Conservation (phyloP, 352 stramenopile genomes). For the Phytophthora citricola region DNA sequence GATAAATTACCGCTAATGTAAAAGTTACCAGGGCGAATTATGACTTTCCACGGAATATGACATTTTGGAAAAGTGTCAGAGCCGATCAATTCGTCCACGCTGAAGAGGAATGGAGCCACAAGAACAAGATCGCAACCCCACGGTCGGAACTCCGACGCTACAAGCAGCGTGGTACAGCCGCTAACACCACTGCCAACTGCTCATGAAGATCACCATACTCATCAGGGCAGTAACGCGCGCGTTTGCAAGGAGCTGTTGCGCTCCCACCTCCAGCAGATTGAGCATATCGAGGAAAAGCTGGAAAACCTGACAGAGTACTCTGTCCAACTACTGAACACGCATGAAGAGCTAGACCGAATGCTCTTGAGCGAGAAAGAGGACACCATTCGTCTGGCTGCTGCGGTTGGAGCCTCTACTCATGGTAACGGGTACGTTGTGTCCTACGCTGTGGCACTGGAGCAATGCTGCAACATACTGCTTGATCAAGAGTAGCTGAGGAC, state of each 20-base stretch:
- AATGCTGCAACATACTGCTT: conserved; percentile 16
- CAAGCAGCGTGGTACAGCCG: neutral
- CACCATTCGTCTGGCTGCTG: neutral
- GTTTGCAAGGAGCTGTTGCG: conserved; percentile 13
- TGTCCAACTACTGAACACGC: neutral
- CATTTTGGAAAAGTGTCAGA: neutral
- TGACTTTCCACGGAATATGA: neutral
- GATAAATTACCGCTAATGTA: conserved; percentile 3
- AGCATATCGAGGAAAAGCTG: neutral
- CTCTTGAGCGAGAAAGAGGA: neutral
- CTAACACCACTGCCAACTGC: neutral
- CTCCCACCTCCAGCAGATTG: conserved; percentile 1
- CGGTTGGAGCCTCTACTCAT: neutral
- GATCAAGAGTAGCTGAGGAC: neutral
- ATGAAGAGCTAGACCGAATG: neutral
- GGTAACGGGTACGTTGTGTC: conserved; percentile 8
- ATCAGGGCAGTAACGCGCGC: neutral
- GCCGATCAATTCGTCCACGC: too few species aligned
- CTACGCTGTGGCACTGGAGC: neutral
- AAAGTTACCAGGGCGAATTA: conserved; percentile 7
- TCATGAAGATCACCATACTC: neutral
- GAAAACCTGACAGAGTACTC: conserved; percentile 6
- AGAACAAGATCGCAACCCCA: too few species aligned
- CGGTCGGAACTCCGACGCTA: too few species aligned
- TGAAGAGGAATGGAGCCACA: too few species aligned